Percentiles rank a stretch among this genome's conserved stretches.
Conservation (phyloP, 169 alveolate species). For the Plasmodium cynomolgi region DNA sequence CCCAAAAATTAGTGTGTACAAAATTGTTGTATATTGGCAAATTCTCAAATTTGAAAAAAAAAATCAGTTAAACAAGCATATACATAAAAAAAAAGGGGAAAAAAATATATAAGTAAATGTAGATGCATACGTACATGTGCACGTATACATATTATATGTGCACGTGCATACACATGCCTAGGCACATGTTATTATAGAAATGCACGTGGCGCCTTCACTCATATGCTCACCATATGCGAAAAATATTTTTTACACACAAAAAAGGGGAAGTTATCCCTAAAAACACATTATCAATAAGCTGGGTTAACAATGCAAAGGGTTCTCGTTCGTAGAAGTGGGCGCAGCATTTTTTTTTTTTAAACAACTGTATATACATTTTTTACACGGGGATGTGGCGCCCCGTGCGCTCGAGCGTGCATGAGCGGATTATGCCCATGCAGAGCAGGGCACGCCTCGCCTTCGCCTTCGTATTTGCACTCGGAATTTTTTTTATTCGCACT, state of each 20-base stretch:
- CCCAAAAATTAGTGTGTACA: neutral
- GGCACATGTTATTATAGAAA: neutral
- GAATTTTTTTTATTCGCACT: neutral
- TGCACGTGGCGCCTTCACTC: neutral
- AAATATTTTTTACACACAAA: neutral
- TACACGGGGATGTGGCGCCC: neutral
- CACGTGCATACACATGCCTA: neutral
- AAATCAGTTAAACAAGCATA: neutral
- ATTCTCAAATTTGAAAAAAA: neutral
- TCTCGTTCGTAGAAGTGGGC: neutral
- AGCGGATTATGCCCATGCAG: neutral
- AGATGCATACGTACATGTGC: neutral
- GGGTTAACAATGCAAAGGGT: neutral
- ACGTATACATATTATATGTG: neutral
- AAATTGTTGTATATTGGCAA: neutral
- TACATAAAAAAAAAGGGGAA: neutral
- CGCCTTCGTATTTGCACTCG: neutral
- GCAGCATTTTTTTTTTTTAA: neutral
- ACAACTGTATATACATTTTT: neutral
- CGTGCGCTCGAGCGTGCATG: neutral
- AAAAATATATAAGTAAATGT: neutral
- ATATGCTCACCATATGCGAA: neutral
- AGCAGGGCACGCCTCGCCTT: neutral
- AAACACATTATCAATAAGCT: neutral
- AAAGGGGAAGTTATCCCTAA: neutral